Evolutionary conservation across 345 rosid species (phyloP).

Genomic region (Eucalyptus viminalis): DNA sequence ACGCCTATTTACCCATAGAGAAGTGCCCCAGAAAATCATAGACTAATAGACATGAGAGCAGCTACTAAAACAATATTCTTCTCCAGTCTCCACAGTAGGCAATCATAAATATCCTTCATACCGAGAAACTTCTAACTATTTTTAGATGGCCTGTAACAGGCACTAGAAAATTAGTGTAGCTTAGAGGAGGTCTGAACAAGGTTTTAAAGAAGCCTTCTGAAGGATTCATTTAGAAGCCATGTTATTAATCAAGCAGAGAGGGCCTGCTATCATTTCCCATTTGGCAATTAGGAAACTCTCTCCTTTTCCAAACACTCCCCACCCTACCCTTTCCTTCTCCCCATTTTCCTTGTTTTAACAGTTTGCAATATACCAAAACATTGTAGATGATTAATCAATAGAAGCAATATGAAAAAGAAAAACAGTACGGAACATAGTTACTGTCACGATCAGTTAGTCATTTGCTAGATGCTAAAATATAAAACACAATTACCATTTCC

Average conservation of each 20-base stretch:
- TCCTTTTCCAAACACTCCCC: not conserved
- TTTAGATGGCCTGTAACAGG: not conserved
- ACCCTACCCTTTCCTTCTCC: not conserved
- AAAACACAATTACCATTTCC: not conserved
- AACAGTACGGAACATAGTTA: not conserved
- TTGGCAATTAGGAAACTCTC: not conserved
- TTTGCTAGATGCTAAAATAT: not conserved
- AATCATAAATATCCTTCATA: not conserved
- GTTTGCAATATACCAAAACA: not conserved
- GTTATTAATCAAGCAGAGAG: not conserved
- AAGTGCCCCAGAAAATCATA: not conserved
- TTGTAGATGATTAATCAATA: not conserved
- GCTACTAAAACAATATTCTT: not conserved
- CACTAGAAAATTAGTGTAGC: not conserved
- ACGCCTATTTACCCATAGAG: not conserved
- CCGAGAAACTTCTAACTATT: not conserved
- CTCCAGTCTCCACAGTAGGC: not conserved
- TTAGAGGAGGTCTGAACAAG: not conserved
- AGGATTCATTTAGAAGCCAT: not conserved
- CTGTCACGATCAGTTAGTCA: not conserved
- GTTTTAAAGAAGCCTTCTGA: not conserved
- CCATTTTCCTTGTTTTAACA: not conserved
- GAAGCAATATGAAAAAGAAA: not conserved
- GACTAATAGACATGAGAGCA: not conserved
- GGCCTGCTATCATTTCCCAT: not conserved